Percentiles rank a stretch among this genome's conserved stretches.
phyloP scores from a whole-genome alignment of 2,329 filamentous ascomycete species.

The Byssochlamys sp. region DNA sequence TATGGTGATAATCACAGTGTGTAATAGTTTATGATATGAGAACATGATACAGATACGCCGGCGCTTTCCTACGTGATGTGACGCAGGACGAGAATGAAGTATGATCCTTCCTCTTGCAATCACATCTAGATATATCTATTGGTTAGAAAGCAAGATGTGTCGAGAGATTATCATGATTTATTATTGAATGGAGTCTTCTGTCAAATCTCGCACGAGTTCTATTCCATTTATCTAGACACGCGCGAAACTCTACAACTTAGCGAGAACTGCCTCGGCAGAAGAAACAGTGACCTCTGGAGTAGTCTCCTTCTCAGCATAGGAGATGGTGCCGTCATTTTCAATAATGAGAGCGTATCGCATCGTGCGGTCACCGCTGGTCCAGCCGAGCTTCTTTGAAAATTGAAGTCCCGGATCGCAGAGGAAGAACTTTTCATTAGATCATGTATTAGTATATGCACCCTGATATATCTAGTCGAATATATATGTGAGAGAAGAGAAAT shows the following conservation, averaged over 20 bases:
- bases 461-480: neutral
- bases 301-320: neutral
- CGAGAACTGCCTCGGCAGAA: neutral
- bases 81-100: neutral
- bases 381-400: constrained; percentile 68
- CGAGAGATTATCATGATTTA: too few relatives aligned
- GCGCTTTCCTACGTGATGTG: too few relatives aligned
- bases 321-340: neutral
- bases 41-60: too few relatives aligned
- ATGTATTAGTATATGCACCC: neutral
- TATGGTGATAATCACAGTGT: too few relatives aligned
- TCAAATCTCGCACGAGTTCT: neutral
- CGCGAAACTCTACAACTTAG: neutral
- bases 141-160: too few relatives aligned
- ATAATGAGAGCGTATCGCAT: neutral
- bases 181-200: neutral
- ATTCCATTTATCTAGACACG: neutral
- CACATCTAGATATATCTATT: too few relatives aligned
- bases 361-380: constrained; percentile 48
- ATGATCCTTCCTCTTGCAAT: neutral
- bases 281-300: neutral
- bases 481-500: neutral
- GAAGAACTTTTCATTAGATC: constrained; percentile 49
- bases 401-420: constrained; percentile 59
- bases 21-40: too few relatives aligned